Evolutionary conservation across 1,139 yeast species (phyloP).

Genomic region (Chernovozyma aurita): DNA sequence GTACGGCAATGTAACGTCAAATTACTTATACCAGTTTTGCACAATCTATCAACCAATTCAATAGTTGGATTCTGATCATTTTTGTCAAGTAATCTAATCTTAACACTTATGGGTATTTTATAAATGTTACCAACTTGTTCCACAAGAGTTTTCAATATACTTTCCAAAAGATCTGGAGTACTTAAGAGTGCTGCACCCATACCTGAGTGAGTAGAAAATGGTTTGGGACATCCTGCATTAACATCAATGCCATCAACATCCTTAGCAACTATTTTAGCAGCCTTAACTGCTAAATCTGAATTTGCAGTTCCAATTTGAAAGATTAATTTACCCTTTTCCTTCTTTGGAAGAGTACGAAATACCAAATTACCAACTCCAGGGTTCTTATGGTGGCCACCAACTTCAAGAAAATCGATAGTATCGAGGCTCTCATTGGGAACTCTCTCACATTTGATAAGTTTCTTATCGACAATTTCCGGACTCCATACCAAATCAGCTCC

Average conservation of each 20-base stretch:
- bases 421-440: slow-evolving; percentile 48
- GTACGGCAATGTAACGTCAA: slow-evolving; percentile 91
- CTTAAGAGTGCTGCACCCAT: slow-evolving; percentile 93
- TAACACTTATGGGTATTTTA: slow-evolving; percentile 80
- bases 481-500: slow-evolving; percentile 97
- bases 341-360: slow-evolving; percentile 65
- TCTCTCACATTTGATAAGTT: slow-evolving; percentile 66
- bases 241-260: slow-evolving; percentile 94
- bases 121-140: slow-evolving; percentile 74
- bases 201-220: slow-evolving; percentile 82
- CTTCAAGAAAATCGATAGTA: slow-evolving; percentile 55
- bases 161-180: slow-evolving; percentile 74
- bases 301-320: slow-evolving; percentile 89
- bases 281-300: slow-evolving; percentile 81
- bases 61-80: slow-evolving; percentile 53
- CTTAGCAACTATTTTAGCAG: slow-evolving; percentile 70
- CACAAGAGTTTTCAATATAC: slow-evolving; percentile 65
- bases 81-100: slow-evolving; percentile 70
- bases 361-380: slow-evolving; percentile 48
- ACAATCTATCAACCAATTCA: slow-evolving; percentile 55
- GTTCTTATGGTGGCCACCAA: slow-evolving; percentile 26
- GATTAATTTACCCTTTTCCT: slow-evolving; percentile 62
- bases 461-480: slow-evolving; percentile 90
- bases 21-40: slow-evolving; percentile 77
- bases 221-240: slow-evolving; percentile 96